A percentile compares a stretch with the other conserved stretches of the same genome.
Conservation (phyloP, 2,329 filamentous ascomycete species). For the Trichoderma afroharzianum region DNA sequence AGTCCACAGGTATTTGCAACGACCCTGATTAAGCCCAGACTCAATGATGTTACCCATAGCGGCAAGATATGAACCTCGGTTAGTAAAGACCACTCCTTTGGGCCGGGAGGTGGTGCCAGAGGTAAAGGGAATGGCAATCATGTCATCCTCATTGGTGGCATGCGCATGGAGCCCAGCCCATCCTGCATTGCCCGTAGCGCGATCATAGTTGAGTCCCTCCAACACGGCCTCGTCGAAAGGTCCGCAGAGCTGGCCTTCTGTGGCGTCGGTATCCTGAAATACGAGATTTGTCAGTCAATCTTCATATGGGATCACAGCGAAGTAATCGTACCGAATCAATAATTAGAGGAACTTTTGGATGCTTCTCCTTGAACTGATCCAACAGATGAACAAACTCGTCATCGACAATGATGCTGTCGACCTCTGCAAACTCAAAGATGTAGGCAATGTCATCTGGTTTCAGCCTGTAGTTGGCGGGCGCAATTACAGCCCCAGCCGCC, state of each 20-base stretch:
- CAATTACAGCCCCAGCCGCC: constrained; percentile 74
- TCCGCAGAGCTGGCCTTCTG: constrained; percentile 68
- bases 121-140: constrained; percentile 88
- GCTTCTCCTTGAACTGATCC: constrained; percentile 57
- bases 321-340: constrained; percentile 57
- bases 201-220: constrained; percentile 74
- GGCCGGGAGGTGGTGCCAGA: constrained; percentile 87
- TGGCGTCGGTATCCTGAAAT: constrained; percentile 69
- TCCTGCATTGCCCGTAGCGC: constrained; percentile 59
- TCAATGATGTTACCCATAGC: constrained; percentile 84
- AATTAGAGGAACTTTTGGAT: constrained; percentile 66
- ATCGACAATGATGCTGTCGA: constrained; percentile 84
- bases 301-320: not conserved
- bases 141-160: constrained; percentile 69
- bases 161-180: constrained; percentile 76
- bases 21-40: constrained; percentile 71
- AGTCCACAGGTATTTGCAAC: constrained; percentile 86
- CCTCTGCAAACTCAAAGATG: constrained; percentile 83
- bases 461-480: constrained; percentile 61
- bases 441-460: constrained; percentile 85
- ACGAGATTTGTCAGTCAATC: not conserved
- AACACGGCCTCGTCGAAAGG: constrained; percentile 80
- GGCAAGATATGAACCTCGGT: constrained; percentile 83
- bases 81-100: constrained; percentile 90
- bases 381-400: constrained; percentile 72